These are phyloP conservation scores for Phytophthora rubi DNA, from an alignment of 352 stramenopile genomes.

Conservation along the genomic window DNA sequence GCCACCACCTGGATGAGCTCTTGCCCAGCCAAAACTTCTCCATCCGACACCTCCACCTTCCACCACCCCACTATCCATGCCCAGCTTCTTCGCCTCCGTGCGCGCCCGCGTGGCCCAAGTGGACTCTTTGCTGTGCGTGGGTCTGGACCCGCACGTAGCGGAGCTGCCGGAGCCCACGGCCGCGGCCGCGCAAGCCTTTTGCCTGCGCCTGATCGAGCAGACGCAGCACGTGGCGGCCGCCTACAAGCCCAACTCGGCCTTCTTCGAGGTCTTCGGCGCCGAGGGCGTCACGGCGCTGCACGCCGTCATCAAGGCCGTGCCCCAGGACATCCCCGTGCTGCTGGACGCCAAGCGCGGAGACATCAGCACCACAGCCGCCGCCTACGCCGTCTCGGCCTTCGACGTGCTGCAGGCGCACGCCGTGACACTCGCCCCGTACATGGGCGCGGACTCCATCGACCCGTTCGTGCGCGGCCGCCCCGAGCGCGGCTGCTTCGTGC, in stretches of 20 bases:
- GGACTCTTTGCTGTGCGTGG: conserved; percentile 98
- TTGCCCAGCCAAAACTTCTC: background rate
- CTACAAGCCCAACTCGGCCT: conserved; percentile 99
- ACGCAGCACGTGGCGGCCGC: conserved; percentile 93
- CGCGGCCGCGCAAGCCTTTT: conserved; percentile 94
- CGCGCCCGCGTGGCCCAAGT: conserved; percentile 85
- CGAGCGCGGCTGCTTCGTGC: conserved; percentile 94
- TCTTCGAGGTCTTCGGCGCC: conserved; percentile 95
- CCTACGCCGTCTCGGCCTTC: conserved; percentile 96
- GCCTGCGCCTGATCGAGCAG: conserved; percentile 94
- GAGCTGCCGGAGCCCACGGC: conserved; percentile 86
- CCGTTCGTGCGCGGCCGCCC: conserved; percentile 94
- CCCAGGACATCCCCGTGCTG: conserved; percentile 94
- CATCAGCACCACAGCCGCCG: conserved; percentile 97
- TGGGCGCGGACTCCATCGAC: conserved; percentile 98
- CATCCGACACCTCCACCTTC: background rate
- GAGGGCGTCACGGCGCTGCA: conserved; percentile 91
- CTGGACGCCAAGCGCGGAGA: conserved; percentile 99
- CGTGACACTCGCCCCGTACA: conserved; percentile 98
- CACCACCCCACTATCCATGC: conserved; percentile 8
- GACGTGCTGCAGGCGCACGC: conserved; percentile 93
- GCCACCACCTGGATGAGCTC: background rate
- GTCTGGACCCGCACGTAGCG: conserved; percentile 95
- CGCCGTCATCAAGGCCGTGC: conserved; percentile 91
- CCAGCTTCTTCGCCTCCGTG: conserved; percentile 91